Conservation (phyloP, 495 filamentous ascomycete genomes). For the Tuber calosporum region DNA sequence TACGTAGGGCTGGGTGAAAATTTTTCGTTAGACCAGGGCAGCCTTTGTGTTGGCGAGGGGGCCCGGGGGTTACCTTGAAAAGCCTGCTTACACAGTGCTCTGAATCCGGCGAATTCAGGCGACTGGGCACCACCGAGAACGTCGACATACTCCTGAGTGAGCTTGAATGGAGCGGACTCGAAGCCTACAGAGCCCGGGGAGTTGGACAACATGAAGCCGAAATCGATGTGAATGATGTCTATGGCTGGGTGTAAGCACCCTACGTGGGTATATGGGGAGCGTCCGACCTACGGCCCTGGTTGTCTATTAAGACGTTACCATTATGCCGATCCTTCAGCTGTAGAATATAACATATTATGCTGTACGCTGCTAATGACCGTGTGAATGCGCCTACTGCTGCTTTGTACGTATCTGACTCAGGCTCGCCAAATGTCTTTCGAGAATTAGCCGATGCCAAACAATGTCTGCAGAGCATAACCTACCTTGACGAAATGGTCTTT, state of each 20-base stretch:
- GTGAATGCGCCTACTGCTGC: constrained; percentile 63
- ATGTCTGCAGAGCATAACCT: constrained; percentile 7
- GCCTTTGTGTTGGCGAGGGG: neutral
- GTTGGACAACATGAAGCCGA: constrained; percentile 76
- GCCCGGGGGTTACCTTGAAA: constrained; percentile 54
- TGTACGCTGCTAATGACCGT: constrained; percentile 64
- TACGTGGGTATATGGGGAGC: neutral
- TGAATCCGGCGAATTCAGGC: constrained; percentile 58
- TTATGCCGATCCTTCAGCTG: constrained; percentile 77
- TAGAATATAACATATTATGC: constrained; percentile 66
- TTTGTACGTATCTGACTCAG: constrained; percentile 55
- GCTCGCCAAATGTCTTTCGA: constrained; percentile 54
- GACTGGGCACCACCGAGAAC: constrained; percentile 61
- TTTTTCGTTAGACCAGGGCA: constrained; percentile 13
- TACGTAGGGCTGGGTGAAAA: constrained; percentile 51
- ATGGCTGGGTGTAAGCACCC: neutral
- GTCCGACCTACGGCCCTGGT: constrained; percentile 52
- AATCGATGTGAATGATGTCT: constrained; percentile 73
- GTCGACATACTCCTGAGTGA: constrained; percentile 70
- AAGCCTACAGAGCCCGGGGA: constrained; percentile 69
- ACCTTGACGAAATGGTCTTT: constrained; percentile 66
- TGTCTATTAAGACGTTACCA: constrained; percentile 71
- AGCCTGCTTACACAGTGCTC: constrained; percentile 63
- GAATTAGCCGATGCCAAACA: constrained; percentile 17
- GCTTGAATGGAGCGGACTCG: constrained; percentile 71